Conservation (phyloP, 2,329 filamentous ascomycete genomes). For the Colletotrichum sp. region DNA sequence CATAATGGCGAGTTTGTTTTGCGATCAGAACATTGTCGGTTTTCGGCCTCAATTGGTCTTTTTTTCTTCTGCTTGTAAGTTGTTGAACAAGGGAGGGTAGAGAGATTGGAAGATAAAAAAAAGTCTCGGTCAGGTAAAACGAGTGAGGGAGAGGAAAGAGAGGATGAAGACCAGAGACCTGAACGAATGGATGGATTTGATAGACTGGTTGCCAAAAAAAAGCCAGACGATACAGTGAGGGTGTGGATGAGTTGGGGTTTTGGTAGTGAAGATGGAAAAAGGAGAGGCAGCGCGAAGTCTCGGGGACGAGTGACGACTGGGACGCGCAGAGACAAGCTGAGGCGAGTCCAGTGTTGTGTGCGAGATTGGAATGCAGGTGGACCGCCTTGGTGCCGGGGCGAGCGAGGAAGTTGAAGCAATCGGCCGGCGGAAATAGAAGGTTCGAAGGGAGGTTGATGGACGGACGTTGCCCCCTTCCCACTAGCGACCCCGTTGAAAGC, state of each 20-base stretch:
- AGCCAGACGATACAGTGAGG: slow-evolving; percentile 18
- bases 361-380: slow-evolving; percentile 15
- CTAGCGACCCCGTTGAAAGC: slow-evolving; percentile 6
- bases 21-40: slow-evolving; percentile 15
- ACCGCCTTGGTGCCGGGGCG: not conserved
- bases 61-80: not conserved
- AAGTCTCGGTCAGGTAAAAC: not conserved
- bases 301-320: not conserved
- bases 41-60: not conserved
- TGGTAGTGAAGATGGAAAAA: slow-evolving; percentile 7
- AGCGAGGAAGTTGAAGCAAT: not conserved
- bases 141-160: slow-evolving; percentile 7
- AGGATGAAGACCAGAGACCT: slow-evolving; percentile 1
- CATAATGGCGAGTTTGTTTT: slow-evolving; percentile 3
- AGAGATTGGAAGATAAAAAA: slow-evolving; percentile 5
- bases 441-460: slow-evolving; percentile 9
- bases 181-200: slow-evolving; percentile 19
- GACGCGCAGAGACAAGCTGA: slow-evolving; percentile 12
- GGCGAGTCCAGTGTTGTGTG: slow-evolving; percentile 9
- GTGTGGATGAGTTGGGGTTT: not conserved
- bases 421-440: slow-evolving; percentile 2
- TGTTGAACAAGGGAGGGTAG: slow-evolving; percentile 6
- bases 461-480: slow-evolving; percentile 11
- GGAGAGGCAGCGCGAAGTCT: slow-evolving; percentile 7
- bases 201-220: slow-evolving; percentile 22